Evolutionary conservation across 371 early-diverging fungal genomes (phyloP).

Genomic region (Rhizopus microsporus): DNA sequence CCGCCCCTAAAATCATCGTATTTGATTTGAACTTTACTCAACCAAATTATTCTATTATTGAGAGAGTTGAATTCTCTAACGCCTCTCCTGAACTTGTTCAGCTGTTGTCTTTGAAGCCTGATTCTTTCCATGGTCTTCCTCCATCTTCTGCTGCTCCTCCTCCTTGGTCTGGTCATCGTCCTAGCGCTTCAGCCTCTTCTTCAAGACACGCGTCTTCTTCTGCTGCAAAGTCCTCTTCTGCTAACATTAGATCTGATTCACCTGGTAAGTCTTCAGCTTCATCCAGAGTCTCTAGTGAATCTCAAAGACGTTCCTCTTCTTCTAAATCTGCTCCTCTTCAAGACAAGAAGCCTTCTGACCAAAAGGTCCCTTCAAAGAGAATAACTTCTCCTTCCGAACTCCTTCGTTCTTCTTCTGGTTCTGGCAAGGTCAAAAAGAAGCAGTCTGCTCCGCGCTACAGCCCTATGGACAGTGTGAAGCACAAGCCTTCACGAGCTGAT

Average conservation of each 20-base stretch:
- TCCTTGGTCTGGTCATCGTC: not conserved
- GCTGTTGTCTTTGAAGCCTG: conserved; percentile 10
- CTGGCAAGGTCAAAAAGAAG: too few species aligned
- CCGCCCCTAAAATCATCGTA: conserved; percentile 49
- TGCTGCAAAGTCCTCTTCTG: not conserved
- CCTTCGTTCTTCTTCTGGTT: too few species aligned
- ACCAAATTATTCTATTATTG: conserved; percentile 47
- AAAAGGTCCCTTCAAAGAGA: conserved; percentile 8
- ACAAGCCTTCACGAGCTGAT: too few species aligned
- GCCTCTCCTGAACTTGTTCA: conserved; percentile 30
- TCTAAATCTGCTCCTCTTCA: not conserved
- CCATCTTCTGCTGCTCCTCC: not conserved
- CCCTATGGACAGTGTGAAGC: too few species aligned
- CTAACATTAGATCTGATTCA: not conserved
- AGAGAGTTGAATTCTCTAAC: conserved; percentile 38
- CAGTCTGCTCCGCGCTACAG: too few species aligned
- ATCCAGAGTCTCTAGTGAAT: not conserved
- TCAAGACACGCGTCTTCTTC: not conserved
- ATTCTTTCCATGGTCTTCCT: not conserved
- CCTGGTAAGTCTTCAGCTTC: not conserved
- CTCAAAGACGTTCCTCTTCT: not conserved
- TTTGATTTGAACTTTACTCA: conserved; percentile 69
- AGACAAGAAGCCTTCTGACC: too few species aligned
- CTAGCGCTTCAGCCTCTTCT: not conserved
- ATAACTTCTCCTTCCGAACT: not conserved